These are phyloP conservation scores for Penicillium capsulatum DNA, from an alignment of 2,329 filamentous ascomycete genomes.

Conservation along the genomic window DNA sequence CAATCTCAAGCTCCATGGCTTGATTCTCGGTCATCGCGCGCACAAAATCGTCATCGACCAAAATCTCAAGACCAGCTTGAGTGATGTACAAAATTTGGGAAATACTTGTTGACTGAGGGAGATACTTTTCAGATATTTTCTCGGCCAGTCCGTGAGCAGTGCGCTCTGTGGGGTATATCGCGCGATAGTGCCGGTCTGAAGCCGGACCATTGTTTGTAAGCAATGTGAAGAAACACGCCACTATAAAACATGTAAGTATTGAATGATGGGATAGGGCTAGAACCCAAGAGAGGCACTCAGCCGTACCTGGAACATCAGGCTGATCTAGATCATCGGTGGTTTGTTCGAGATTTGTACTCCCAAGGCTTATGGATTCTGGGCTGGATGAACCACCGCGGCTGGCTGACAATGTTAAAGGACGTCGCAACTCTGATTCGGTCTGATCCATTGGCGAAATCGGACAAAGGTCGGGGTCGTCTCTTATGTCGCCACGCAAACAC, in stretches of 20 bases:
- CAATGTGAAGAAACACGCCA: conserved; percentile 79
- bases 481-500: neutral
- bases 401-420: conserved; percentile 8
- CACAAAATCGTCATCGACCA: conserved; percentile 83
- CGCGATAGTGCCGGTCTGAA: conserved; percentile 63
- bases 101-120: conserved; percentile 60
- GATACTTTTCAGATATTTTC: conserved; percentile 70
- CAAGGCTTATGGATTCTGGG: neutral
- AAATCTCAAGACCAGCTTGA: conserved; percentile 67
- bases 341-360: neutral
- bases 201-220: conserved; percentile 49
- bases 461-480: too few species aligned
- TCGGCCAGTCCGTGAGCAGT: conserved; percentile 66
- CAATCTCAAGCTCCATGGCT: conserved; percentile 61
- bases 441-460: too few species aligned
- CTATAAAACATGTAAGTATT: too few species aligned
- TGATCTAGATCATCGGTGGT: neutral
- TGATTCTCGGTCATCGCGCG: conserved; percentile 76
- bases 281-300: conserved; percentile 6
- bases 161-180: conserved; percentile 73
- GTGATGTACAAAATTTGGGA: conserved; percentile 61
- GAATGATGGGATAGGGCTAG: too few species aligned
- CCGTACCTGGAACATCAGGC: neutral
- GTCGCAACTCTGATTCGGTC: too few species aligned
- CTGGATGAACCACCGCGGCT: neutral